These are phyloP conservation scores for Auricularia sp. DNA, from an alignment of 768 basidiomycete genomes.

Conservation along the genomic window DNA sequence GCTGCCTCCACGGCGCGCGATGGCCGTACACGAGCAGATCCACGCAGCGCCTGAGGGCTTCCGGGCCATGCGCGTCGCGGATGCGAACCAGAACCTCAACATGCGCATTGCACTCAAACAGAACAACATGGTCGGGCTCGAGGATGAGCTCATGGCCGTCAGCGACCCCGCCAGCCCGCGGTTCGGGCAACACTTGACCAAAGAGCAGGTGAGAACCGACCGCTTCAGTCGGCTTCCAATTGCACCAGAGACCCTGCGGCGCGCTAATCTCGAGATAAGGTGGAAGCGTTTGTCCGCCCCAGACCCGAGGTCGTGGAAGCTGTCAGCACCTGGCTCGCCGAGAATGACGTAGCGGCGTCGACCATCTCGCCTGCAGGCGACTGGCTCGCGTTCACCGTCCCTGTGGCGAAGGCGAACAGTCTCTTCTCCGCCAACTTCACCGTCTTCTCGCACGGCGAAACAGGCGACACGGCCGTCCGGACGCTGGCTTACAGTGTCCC, in stretches of 20 bases:
- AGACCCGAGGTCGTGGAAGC: background rate
- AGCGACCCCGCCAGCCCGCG: slow-evolving; percentile 46
- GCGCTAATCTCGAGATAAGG: background rate
- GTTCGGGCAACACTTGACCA: slow-evolving; percentile 40
- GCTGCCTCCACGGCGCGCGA: background rate
- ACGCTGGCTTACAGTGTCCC: slow-evolving; percentile 2
- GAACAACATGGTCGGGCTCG: slow-evolving; percentile 38
- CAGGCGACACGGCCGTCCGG: background rate
- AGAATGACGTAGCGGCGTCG: background rate
- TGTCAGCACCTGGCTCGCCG: background rate
- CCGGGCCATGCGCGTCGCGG: slow-evolving; percentile 28
- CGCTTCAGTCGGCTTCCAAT: background rate
- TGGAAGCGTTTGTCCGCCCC: slow-evolving; percentile 1
- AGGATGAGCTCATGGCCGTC: slow-evolving; percentile 44
- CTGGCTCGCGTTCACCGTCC: background rate
- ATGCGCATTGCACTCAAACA: slow-evolving; percentile 48
- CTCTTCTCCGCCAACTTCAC: background rate
- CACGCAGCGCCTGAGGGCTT: slow-evolving; percentile 32
- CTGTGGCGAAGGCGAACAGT: background rate
- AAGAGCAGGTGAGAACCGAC: slow-evolving; percentile 23
- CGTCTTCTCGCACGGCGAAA: slow-evolving; percentile 1
- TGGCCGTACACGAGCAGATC: slow-evolving; percentile 30
- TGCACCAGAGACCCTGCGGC: background rate
- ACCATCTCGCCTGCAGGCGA: background rate
- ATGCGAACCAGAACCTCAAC: slow-evolving; percentile 29